phyloP scores from a whole-genome alignment of 768 basidiomycete species.

The Atractiella rhizophila region DNA sequence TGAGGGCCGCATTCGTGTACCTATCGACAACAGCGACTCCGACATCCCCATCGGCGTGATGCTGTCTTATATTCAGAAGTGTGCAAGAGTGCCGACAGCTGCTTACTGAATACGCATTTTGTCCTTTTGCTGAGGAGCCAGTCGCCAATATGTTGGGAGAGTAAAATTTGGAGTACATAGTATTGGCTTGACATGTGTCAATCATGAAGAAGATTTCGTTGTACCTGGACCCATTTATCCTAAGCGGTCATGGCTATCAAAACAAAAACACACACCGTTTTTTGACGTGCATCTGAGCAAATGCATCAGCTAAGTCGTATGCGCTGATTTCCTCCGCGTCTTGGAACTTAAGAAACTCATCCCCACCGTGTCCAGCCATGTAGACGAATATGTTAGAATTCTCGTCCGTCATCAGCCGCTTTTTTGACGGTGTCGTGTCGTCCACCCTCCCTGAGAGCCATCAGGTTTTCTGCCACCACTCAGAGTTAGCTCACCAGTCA shows the following conservation, averaged over 20 bases:
- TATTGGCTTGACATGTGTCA: constrained; percentile 93
- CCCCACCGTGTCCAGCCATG: constrained; percentile 94
- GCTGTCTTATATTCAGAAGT: constrained; percentile 26
- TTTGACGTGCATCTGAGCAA: constrained; percentile 97
- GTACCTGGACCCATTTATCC: constrained; percentile 30
- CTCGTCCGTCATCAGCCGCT: constrained; percentile 72
- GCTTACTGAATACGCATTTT: constrained; percentile 79
- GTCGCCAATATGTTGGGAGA: constrained; percentile 81
- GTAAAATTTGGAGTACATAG: constrained; percentile 78
- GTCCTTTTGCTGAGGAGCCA: constrained; percentile 53
- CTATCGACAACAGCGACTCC: constrained; percentile 89
- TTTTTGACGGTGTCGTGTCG: constrained; percentile 19
- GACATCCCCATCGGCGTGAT: constrained; percentile 77
- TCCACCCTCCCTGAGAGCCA: background rate
- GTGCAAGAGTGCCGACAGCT: background rate
- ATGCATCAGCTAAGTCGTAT: constrained; percentile 88
- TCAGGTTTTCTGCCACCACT: background rate
- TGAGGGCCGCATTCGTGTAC: constrained; percentile 72
- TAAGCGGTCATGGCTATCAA: background rate
- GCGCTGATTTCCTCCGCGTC: constrained; percentile 96
- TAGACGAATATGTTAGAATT: constrained; percentile 84
- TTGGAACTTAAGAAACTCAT: constrained; percentile 96
- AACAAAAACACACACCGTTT: constrained; percentile 33
- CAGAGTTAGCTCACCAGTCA: constrained; percentile 43
- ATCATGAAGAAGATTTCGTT: constrained; percentile 96